Evolutionary conservation across 2,329 filamentous ascomycete genomes (phyloP), one percentile per base, ranked within the genome.

Genomic region (Epichloe baconii): DNA sequence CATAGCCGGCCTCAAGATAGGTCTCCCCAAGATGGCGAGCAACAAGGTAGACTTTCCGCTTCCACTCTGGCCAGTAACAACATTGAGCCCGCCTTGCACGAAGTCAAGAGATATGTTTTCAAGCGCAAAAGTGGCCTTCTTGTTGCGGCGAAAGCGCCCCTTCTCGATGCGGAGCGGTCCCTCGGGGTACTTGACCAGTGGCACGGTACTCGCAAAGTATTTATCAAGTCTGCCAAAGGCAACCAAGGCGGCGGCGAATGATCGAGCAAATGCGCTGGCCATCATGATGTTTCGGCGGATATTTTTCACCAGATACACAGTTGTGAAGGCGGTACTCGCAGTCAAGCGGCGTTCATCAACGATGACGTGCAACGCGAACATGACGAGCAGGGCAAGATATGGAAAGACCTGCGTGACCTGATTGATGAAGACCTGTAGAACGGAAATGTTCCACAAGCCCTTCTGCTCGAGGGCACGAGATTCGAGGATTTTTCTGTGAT

Each of bases 41-140:
- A 80, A 64, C 2, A 81, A 62, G 0, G 76, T 78, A 1, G 77
- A 77, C 59, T 81, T 81, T 6, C 78, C 78, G 53, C 74, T 73
- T 7, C 78, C 78, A 36, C 76, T 79, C 12, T 70, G 69, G 0
- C 78, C 78, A 12, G 70, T 72, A 2, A 81, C 60, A 1, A 77
- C 74, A 50, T 78, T 80, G 23, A 81, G 61, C 0, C 75, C 75
- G 7, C 74, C 74, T 35, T 76, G 67, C 7, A 74, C 70, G 55
- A 80, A 80, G 45, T 74, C 66, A 21, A 80, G 62, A 1, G 70
- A 71, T 31, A 79, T 65, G 23, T 76, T 62, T 38, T 69, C 67
- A 4, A 80, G 65, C 14, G 61, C 59, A 55, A 80, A 80, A 0
- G 68, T 64, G 2, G 76, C 75, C 49, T 70, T 72, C 52, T 72